Base-by-base conservation (phyloP, 148 eudicot genomes). In the Gaultheria prostrata region DNA sequence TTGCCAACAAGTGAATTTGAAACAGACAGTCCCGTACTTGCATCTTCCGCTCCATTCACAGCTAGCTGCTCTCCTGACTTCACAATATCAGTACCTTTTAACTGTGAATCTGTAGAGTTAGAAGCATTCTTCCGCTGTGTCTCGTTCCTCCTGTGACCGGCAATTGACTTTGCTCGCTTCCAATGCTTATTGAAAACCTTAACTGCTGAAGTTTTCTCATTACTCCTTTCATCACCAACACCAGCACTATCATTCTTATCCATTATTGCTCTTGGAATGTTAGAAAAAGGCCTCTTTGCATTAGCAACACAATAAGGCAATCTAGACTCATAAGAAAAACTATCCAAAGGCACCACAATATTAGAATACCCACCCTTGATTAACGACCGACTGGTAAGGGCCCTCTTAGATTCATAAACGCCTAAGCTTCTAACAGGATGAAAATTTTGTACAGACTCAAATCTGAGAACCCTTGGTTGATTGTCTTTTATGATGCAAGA, bases 281-380 rank as follows among this genome's bases (percentile, higher is more conserved):
- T 78, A 80, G 92, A 92, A 76, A 92, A 92, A 51, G 79, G 63
- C 86, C 93, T 93, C 87, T 76, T 89, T 30, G 87, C 57, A 84
- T 84, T 67, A 78, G 70, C 86, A 54, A 63, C 89, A 82, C 53
- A 72, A 85, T 84, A 72, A 78, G 85, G 84, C 80, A 82, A 59
- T 80, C 74, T 77, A 63, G 48, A 45, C 30, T 89, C 84, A 86
- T 65, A 81, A 88, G 86, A 72, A 63, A 77, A 82, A 69, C 46
- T 76, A 56, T 88, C 77, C 53, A 84, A 86, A 75, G 84, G 83
- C 57, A 75, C 67, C 26, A 46, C 77, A 82, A 76, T 57, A 87
- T 54, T 78, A 65, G 86, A 56, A 85, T 80, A 85, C 76, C 88
- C 88, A 72, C 82, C 79, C 76, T 82, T 81, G 61, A 90, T 76